Evolutionary conservation across 2,329 filamentous ascomycete species (phyloP), one percentile per base, ranked within the genome.

Genomic region (Diaporthe ilicicola): DNA sequence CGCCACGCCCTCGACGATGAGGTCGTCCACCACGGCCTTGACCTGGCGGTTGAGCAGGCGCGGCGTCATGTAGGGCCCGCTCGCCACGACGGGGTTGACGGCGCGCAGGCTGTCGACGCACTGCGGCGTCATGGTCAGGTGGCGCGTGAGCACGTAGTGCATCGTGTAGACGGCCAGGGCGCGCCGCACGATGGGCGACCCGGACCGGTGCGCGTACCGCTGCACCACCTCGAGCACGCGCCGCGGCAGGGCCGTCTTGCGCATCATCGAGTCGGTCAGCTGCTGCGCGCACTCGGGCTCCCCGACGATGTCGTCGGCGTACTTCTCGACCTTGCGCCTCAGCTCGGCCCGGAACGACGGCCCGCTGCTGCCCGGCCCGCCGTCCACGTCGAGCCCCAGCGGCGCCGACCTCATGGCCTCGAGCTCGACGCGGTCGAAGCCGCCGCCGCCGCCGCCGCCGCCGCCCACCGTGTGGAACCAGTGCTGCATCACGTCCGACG

Each of bases 131-230:
- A 89, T 79, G 76, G 83, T 86, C 27, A 90, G 81, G 74, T 89
- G 88, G 5, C 85, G 83, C 7, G 85, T 85, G 79, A 89, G 84
- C 72, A 89, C 81, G 76, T 88, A 89, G 76, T 90, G 86, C 82
- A 87, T 87, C 53, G 84, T 84, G 77, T 89, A 88, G 62, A 89
- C 85, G 46, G 83, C 82, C 24, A 90, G 81, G 1, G 87, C 87
- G 48, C 83, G 82, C 76, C 84, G 85, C 54, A 88, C 87, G 75
- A 89, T 86, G 12, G 81, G 71, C 1, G 84, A 84, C 79, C 87
- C 80, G 1, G 84, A 83, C 70, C 82, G 80, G 44, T 83, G 78
- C 39, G 83, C 83, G 75, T 84, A 90, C 19, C 77, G 78, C 72
- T 87, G 86, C 22, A 86, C 83, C 29, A 89, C 84, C 2, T 74